Base-by-base conservation (phyloP, 768 basidiomycete species). In the Lactarius deliciosus region DNA sequence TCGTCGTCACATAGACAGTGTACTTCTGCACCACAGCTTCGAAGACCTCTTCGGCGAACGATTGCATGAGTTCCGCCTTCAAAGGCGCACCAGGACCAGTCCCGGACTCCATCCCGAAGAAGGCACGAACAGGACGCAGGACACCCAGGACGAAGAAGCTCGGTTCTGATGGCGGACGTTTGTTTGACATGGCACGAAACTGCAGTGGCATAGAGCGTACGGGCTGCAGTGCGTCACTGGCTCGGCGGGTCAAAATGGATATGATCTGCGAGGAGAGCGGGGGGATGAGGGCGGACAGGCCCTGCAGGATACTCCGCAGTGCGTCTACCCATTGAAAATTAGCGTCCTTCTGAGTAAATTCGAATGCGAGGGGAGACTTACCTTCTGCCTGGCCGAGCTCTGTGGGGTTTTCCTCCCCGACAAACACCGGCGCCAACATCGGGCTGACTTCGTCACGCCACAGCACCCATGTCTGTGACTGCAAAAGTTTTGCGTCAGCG, bases 181-280 rank as follows among this genome's bases (percentile, higher is more conserved):
- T 88, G 75, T 84, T 86, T 60, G 90, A 84, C 87, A 89, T 88
- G 18, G 92, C 92, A 61, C 96, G 84, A 72, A 96, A 92, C 72
- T 98, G 95, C 0, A 91, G 89, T 1, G 94, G 93, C 73, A 98
- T 91, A 0, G 91, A 90, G 57, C 92, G 85, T 65, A 98, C 91
- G 16, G 90, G 87, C 36, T 89, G 84, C 54, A 98, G 83, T 9
- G 88, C 86, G 69, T 97, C 96, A 68, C 87, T 89, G 70, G 91
- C 94, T n/a, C 93, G 86, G 66, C 85, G 84, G 20, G 85, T 85
- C 32, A 98, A 79, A 61, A 96, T 87, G 13, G 79, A 73, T 30
- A 90, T 75, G 63, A 96, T 84, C 62, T 91, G 88, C 32, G 74
- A 80, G 6, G 87, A 83, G 65, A 91, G 76, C 3, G 85, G 79